A percentile compares a stretch with the other conserved stretches of the same genome.
These are phyloP conservation scores for Saccharomyces hybrid DNA, from an alignment of 1,139 yeast species.

Conservation along the genomic window DNA sequence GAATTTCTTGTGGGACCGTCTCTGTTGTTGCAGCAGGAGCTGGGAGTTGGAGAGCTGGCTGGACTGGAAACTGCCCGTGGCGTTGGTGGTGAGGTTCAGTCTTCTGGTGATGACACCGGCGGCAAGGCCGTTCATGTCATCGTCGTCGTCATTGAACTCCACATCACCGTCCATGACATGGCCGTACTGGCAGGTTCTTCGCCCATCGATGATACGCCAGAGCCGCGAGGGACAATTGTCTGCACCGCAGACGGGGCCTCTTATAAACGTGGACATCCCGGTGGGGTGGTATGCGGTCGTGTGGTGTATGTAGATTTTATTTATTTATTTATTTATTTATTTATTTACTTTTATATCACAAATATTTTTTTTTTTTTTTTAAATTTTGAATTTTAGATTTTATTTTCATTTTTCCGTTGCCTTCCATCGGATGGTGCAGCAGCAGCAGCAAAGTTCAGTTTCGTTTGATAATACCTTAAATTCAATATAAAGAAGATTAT, in stretches of 20 bases:
- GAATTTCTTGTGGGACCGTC: constrained; percentile 12
- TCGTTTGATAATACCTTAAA: background rate
- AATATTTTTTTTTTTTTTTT: background rate
- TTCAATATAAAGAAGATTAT: background rate
- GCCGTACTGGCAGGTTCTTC: constrained; percentile 77
- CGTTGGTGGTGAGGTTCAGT: constrained; percentile 40
- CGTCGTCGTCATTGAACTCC: constrained; percentile 73
- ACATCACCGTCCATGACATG: constrained; percentile 79
- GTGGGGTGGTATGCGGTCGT: background rate
- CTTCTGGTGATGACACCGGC: constrained; percentile 40
- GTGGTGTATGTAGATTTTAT: background rate
- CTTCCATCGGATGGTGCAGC: background rate
- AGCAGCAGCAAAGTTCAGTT: background rate
- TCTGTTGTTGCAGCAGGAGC: constrained; percentile 15
- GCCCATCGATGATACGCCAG: constrained; percentile 68
- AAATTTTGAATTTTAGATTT: background rate
- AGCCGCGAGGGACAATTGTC: constrained; percentile 78
- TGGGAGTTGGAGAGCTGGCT: constrained; percentile 17
- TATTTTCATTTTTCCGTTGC: background rate
- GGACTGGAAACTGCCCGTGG: constrained; percentile 28
- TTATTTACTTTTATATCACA: too few species aligned
- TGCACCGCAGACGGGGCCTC: constrained; percentile 81
- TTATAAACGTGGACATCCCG: constrained; percentile 33
- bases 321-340: background rate
- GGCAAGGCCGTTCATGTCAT: constrained; percentile 38